A percentile compares a stretch with the other conserved stretches of the same genome.
Evolutionary conservation across 148 eudicot species (phyloP).

Genomic region (Pharnaceum exiguum): DNA sequence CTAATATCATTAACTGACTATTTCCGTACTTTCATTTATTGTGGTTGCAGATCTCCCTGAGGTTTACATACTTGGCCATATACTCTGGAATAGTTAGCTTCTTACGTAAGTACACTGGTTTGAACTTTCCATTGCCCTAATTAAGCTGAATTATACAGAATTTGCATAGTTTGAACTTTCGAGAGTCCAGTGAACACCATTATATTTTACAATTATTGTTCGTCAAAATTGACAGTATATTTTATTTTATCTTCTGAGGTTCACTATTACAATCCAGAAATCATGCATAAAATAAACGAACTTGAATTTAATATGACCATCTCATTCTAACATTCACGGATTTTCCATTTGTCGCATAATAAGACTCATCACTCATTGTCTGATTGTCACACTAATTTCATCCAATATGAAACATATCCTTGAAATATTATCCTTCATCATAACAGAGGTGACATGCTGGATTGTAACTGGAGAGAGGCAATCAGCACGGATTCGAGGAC

Average conservation of each 20-base stretch:
- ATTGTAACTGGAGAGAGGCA: conserved; percentile 87
- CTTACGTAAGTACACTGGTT: conserved; percentile 61
- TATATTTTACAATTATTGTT: too few species aligned
- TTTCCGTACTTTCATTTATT: not conserved
- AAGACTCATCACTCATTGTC: too few species aligned
- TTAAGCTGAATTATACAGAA: too few species aligned
- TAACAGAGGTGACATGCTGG: conserved; percentile 82
- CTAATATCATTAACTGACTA: too few species aligned
- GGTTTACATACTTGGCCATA: conserved; percentile 56
- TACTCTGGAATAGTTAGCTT: conserved; percentile 52
- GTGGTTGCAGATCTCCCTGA: conserved; percentile 46
- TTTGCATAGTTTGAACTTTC: too few species aligned
- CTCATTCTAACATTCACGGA: too few species aligned
- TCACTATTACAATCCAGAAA: not conserved
- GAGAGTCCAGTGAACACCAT: too few species aligned
- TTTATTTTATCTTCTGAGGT: not conserved
- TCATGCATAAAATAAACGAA: not conserved
- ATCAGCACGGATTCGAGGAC: conserved; percentile 60
- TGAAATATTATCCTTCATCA: not conserved
- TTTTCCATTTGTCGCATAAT: too few species aligned
- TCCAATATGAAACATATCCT: too few species aligned
- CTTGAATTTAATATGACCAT: not conserved
- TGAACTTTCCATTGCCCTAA: too few species aligned
- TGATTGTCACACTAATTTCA: too few species aligned
- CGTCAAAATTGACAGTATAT: too few species aligned